Conservation (phyloP, 179 eudicot species). For the Carnegiea gigantea region DNA sequence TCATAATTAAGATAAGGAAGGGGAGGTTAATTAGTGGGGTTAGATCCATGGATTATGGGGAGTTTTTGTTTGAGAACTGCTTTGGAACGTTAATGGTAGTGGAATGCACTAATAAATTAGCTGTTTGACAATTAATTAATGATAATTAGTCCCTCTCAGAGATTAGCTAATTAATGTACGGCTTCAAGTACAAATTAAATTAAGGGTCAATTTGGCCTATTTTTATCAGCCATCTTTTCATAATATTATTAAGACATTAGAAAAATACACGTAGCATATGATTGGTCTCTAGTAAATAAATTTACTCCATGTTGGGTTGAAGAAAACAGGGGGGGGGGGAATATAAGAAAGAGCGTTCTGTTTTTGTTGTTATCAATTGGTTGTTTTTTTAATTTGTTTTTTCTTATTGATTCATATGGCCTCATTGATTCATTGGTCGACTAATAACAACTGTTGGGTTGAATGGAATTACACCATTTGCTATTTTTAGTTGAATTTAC, state of each 20-base stretch:
- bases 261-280: background rate
- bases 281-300: background rate
- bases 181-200: constrained; percentile 3
- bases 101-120: background rate
- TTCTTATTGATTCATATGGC: background rate
- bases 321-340: background rate
- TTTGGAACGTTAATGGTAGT: constrained; percentile 11
- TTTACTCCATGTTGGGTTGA: background rate
- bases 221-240: background rate
- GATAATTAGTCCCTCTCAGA: constrained; percentile 16
- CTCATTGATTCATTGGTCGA: no score
- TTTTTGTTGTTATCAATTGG: background rate
- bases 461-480: no score
- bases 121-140: background rate
- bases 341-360: background rate
- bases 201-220: constrained; percentile 3
- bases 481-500: no score
- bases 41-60: constrained; percentile 27
- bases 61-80: background rate
- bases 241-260: background rate
- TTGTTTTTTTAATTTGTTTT: background rate
- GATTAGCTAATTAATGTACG: background rate
- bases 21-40: constrained; percentile 1
- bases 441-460: no score
- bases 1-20: constrained; percentile 11